Conservation (phyloP, 169 alveolate species). For the Cryptosporidium xiaoi region DNA sequence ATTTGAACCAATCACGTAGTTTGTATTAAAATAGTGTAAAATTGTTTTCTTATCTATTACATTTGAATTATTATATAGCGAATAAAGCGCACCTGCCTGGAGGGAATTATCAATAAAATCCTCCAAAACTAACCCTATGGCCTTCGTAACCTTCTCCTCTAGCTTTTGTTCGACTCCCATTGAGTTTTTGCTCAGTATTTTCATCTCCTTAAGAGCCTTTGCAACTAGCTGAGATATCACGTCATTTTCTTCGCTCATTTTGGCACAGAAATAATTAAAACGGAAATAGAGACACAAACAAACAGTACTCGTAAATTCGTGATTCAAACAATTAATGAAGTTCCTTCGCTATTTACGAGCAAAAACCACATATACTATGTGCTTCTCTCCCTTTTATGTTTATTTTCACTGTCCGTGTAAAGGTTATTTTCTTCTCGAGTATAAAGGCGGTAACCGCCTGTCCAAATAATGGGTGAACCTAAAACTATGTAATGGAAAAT, state of each 20-base stretch:
- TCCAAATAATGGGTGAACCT: too few relatives aligned
- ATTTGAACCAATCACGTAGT: background rate
- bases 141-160: constrained; percentile 16
- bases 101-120: constrained; percentile 39
- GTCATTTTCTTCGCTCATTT: constrained; percentile 8
- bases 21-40: constrained; percentile 10
- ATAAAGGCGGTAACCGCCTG: too few relatives aligned
- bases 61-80: constrained; percentile 1
- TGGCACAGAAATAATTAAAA: background rate
- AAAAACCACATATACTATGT: too few relatives aligned
- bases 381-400: too few relatives aligned
- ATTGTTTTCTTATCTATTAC: constrained; percentile 13
- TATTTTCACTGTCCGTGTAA: too few relatives aligned
- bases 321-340: too few relatives aligned
- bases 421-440: too few relatives aligned
- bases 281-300: background rate
- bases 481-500: too few relatives aligned
- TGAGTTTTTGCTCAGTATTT: background rate
- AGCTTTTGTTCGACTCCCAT: constrained; percentile 3
- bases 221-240: constrained; percentile 1
- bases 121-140: constrained; percentile 48
- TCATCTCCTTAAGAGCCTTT: constrained; percentile 6
- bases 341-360: too few relatives aligned
- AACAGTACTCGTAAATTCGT: background rate
- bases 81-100: constrained; percentile 19